These are phyloP conservation scores for Moesziomyces aphidis DNA, from an alignment of 1,284 basidiomycete species.

Conservation along the genomic window DNA sequence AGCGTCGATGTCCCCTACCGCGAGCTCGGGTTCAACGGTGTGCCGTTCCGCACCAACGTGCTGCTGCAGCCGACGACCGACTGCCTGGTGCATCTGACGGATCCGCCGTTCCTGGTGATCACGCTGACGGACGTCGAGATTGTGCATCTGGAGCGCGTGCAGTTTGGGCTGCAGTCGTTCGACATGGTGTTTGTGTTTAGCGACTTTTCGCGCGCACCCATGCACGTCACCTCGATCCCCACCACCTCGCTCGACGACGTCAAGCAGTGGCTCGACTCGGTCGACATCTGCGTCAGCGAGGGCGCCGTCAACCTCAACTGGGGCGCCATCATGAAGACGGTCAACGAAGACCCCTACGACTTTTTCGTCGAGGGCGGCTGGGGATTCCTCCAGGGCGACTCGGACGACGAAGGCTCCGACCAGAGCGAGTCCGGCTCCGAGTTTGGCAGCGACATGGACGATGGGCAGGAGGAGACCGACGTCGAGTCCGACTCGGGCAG, in stretches of 20 bases:
- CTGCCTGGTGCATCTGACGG: slow-evolving; percentile 93
- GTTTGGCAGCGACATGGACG: slow-evolving; percentile 66
- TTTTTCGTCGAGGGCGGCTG: slow-evolving; percentile 98
- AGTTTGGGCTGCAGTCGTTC: slow-evolving; percentile 96
- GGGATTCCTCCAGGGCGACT: slow-evolving; percentile 77
- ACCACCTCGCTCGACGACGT: slow-evolving; percentile 61
- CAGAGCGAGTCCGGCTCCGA: slow-evolving; percentile 62
- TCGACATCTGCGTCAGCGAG: slow-evolving; percentile 95
- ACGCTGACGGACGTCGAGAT: slow-evolving; percentile 95
- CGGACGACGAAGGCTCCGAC: slow-evolving; percentile 35
- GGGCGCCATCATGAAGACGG: slow-evolving; percentile 81
- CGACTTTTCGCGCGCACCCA: slow-evolving; percentile 90
- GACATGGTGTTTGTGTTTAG: slow-evolving; percentile 96
- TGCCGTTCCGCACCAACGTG: slow-evolving; percentile 94
- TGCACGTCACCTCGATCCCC: slow-evolving; percentile 71
- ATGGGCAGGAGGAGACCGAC: slow-evolving; percentile 63
- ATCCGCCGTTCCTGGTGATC: slow-evolving; percentile 95
- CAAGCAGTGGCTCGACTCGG: slow-evolving; percentile 83
- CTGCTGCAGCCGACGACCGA: slow-evolving; percentile 96
- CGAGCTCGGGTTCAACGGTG: slow-evolving; percentile 96
- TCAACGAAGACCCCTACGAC: slow-evolving; percentile 78
- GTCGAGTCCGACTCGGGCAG: slow-evolving; percentile 60
- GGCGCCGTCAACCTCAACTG: slow-evolving; percentile 98
- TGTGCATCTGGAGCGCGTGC: slow-evolving; percentile 95
- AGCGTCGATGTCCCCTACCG: slow-evolving; percentile 97